phyloP scores from a whole-genome alignment of 2,329 filamentous ascomycete species.

The Scleromitrula shiraiana region DNA sequence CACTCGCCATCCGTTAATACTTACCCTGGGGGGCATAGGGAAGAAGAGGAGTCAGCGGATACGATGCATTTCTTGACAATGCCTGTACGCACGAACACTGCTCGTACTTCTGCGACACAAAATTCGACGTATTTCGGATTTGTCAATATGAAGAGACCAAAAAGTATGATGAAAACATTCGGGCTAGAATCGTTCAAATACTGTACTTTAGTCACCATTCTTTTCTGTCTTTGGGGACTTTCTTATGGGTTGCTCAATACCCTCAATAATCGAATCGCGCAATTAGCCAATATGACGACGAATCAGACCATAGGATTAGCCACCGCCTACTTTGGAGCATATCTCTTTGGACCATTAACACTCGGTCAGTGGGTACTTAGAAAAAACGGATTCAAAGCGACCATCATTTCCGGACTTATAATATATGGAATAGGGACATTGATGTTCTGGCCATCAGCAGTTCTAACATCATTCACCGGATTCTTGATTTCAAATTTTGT shows the following conservation, averaged over 20 bases:
- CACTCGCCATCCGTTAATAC: conserved; percentile 9
- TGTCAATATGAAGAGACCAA: conserved; percentile 60
- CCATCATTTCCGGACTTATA: conserved; percentile 68
- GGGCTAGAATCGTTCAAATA: conserved; percentile 61
- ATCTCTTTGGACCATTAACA: conserved; percentile 60
- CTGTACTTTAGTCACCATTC: conserved; percentile 64
- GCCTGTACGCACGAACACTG: conserved; percentile 13
- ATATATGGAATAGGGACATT: conserved; percentile 73
- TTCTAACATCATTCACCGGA: conserved; percentile 66
- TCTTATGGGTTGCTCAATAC: conserved; percentile 82
- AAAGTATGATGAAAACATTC: conserved; percentile 61
- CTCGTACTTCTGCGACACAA: conserved; percentile 13
- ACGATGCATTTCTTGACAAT: conserved; percentile 26
- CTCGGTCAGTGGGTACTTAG: conserved; percentile 65
- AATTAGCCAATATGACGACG: conserved; percentile 47
- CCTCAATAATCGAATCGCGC: conserved; percentile 63
- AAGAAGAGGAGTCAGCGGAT: conserved; percentile 16
- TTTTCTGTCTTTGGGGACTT: conserved; percentile 87
- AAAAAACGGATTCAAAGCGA: conserved; percentile 66
- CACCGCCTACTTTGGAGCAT: conserved; percentile 63
- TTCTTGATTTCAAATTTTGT: conserved; percentile 70
- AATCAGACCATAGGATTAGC: conserved; percentile 61
- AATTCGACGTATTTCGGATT: conserved; percentile 64
- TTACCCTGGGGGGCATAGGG: conserved; percentile 12
- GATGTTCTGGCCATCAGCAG: conserved; percentile 77